Conservation (phyloP, 179 eudicot genomes). For the Amaranthus tricolor region DNA sequence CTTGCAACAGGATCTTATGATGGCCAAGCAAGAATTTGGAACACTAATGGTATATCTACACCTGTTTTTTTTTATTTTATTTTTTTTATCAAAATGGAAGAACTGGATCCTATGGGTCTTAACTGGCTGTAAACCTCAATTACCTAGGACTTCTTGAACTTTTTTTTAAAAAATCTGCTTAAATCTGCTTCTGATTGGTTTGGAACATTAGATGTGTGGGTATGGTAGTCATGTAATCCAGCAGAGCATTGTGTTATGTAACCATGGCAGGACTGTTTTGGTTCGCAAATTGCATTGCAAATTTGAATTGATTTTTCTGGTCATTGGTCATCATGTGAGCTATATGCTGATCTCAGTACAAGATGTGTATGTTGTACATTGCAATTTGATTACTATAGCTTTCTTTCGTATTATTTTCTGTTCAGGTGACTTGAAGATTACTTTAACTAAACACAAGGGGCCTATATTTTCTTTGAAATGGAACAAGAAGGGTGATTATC, state of each 20-base stretch:
- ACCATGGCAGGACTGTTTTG: background rate
- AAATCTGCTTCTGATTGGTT: background rate
- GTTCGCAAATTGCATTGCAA: background rate
- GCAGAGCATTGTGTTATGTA: background rate
- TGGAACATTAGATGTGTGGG: background rate
- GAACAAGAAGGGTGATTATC: conserved; percentile 90
- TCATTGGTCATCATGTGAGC: background rate
- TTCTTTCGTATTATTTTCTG: background rate
- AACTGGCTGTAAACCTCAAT: background rate
- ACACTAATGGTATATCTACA: conserved; percentile 53
- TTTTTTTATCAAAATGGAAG: background rate
- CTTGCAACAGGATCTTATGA: conserved; percentile 98
- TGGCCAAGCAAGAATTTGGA: conserved; percentile 97
- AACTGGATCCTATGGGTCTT: background rate
- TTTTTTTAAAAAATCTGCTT: background rate
- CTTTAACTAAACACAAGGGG: conserved; percentile 74
- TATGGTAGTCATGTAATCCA: background rate
- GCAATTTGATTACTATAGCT: background rate
- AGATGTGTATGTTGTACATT: background rate
- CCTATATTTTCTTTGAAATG: conserved; percentile 90
- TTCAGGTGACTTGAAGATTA: conserved; percentile 71
- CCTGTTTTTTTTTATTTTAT: background rate
- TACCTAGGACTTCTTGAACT: background rate
- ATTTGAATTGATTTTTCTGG: background rate
- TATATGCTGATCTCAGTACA: background rate